Conservation (phyloP, 2,329 filamentous ascomycete species). For the Cladosporium halotolerans region DNA sequence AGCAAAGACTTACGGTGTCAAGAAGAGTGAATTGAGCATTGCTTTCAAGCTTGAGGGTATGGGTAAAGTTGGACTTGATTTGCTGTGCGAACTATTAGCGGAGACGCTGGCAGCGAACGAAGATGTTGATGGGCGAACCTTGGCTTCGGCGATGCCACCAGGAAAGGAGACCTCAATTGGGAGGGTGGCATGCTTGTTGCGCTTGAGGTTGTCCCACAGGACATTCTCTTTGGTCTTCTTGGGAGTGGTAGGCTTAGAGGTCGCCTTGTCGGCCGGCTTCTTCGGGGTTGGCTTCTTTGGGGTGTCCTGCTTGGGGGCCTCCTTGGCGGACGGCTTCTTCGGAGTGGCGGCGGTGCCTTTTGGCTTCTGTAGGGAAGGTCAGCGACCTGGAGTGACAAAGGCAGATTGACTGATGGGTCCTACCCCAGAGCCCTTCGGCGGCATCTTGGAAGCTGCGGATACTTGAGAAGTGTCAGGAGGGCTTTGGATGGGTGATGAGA, state of each 20-base stretch:
- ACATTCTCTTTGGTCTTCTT: slow-evolving; percentile 17
- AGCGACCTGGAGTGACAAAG: no score
- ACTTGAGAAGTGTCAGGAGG: no score
- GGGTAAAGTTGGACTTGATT: slow-evolving; percentile 16
- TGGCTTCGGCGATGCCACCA: slow-evolving; percentile 18
- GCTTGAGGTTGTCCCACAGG: slow-evolving; percentile 15
- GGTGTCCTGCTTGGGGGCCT: slow-evolving; percentile 16
- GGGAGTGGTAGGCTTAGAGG: background rate
- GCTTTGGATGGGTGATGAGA: no score
- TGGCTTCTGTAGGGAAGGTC: background rate
- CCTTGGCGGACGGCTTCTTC: slow-evolving; percentile 14
- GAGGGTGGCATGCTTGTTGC: slow-evolving; percentile 12
- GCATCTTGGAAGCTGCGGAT: no score
- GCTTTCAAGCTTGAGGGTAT: slow-evolving; percentile 28
- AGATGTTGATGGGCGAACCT: background rate
- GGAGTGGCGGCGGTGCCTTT: slow-evolving; percentile 6
- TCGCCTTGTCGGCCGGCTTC: slow-evolving; percentile 5
- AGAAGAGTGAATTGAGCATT: slow-evolving; percentile 27
- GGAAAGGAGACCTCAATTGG: slow-evolving; percentile 24
- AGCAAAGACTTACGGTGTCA: slow-evolving; percentile 24
- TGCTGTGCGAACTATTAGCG: background rate
- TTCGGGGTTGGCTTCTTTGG: slow-evolving; percentile 10
- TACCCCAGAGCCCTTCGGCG: no score
- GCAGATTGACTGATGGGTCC: no score
- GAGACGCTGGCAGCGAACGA: background rate